Evolutionary conservation across 1,284 basidiomycete species (phyloP).

Genomic region (Ceratobasidium sp.): DNA sequence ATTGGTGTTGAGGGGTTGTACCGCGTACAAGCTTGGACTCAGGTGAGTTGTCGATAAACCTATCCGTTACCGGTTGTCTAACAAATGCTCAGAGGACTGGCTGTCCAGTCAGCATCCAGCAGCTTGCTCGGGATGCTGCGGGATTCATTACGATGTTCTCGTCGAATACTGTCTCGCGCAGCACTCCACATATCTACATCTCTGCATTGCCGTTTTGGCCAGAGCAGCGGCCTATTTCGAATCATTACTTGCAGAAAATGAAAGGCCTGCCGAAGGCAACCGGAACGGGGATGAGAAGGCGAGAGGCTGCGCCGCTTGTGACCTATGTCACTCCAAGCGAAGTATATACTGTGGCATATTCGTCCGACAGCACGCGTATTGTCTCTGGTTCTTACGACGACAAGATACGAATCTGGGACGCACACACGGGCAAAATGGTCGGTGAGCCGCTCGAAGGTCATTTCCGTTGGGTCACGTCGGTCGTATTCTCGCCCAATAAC

Average conservation of each 20-base stretch:
- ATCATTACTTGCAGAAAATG: not conserved
- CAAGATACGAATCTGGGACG: slow-evolving; percentile 18
- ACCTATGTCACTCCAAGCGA: not conserved
- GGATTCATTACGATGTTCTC: not conserved
- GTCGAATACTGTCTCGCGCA: not conserved
- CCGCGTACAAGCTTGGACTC: not conserved
- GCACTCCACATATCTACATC: slow-evolving; percentile 27
- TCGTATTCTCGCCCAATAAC: slow-evolving; percentile 42
- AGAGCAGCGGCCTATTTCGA: not conserved
- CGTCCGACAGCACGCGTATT: slow-evolving; percentile 11
- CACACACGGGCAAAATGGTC: not conserved
- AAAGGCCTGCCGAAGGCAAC: not conserved
- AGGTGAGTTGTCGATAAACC: not conserved
- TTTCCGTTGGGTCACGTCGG: not conserved
- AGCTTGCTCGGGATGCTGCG: not conserved
- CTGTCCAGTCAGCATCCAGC: not conserved
- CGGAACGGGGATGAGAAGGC: not conserved
- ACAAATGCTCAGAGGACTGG: not conserved
- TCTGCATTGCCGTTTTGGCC: slow-evolving; percentile 13
- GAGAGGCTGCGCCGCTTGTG: not conserved
- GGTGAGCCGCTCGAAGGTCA: not conserved
- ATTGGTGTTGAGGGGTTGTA: not conserved
- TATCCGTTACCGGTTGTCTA: not conserved
- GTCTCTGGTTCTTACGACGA: slow-evolving; percentile 23
- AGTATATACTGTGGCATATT: slow-evolving; percentile 13